Evolutionary conservation across 768 basidiomycete species (phyloP), one percentile per base, ranked within the genome.

Genomic region (Mycena olivaceomarginata): DNA sequence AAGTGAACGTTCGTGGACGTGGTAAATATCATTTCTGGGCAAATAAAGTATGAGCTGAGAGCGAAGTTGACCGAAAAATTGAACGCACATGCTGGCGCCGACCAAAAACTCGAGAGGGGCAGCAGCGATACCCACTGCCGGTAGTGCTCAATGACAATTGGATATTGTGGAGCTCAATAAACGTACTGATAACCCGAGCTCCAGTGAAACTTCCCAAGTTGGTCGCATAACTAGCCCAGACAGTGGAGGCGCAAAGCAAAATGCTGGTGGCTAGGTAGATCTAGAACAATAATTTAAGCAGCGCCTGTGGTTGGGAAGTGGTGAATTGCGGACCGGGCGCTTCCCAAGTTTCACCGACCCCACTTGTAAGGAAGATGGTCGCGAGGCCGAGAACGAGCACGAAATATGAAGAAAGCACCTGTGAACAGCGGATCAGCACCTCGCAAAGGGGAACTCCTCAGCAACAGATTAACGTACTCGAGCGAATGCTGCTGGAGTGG

Each of bases 91-190:
- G 74, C 74, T 75, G 20, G 74, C 74, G 31, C 74, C 74, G 43
- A 75, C 74, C 68, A 75, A 65, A 20, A 70, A 75, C n/a, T 75
- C 74, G 6, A 75, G 74, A 37, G 74, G 74, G 10, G 74, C 74
- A 20, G 68, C 68, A 46, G 74, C 74, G 15, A 75, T 70, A 10
- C 74, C 74, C 74, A 75, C 72, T 73, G 12, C 12, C 16, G 9
- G 3, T 1, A 45, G 20, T 7, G 9, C 22, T 72, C 62, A 72
- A 20, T 63, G 18, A 25, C 5, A 4, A 51, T 41, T 5, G 16
- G 51, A 57, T 5, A 40, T 22, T 43, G 2, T n/a, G 3, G 5
- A 22, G 2, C n/a, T 43, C 7, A 10, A 18, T 31, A 60, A 5
- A 67, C 65, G 37, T 16, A 67, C 72, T 75, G 63, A 41, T 4